These are phyloP conservation scores for Kalmanozyma brasiliensis DNA, from an alignment of 1,284 basidiomycete species.

Conservation along the genomic window DNA sequence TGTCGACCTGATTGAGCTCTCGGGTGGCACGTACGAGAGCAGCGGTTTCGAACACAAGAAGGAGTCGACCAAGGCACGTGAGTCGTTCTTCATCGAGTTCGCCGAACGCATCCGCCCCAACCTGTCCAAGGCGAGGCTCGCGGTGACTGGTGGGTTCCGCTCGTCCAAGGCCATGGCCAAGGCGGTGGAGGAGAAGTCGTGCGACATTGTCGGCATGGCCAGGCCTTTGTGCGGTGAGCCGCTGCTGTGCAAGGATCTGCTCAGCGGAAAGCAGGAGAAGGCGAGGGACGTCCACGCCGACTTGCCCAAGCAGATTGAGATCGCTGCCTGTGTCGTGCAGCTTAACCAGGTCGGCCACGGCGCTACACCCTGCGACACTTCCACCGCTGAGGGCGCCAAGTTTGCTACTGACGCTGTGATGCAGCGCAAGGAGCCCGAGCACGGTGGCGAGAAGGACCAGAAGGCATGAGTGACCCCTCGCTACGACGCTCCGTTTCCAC, in stretches of 20 bases:
- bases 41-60: conserved; percentile 72
- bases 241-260: conserved; percentile 43
- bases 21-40: conserved; percentile 85
- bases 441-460: conserved; percentile 45
- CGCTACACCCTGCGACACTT: conserved; percentile 25
- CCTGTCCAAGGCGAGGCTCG: conserved; percentile 71
- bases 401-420: conserved; percentile 30
- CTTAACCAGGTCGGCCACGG: conserved; percentile 36
- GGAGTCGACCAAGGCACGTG: conserved; percentile 69
- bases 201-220: conserved; percentile 51
- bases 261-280: conserved; percentile 33
- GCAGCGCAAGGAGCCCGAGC: conserved; percentile 26
- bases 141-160: conserved; percentile 83
- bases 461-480: conserved; percentile 16
- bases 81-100: conserved; percentile 69
- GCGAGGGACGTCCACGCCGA: conserved; percentile 32
- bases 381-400: conserved; percentile 52
- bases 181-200: conserved; percentile 68
- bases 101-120: conserved; percentile 67
- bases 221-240: conserved; percentile 46
- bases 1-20: conserved; percentile 85
- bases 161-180: conserved; percentile 74
- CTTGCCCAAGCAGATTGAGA: conserved; percentile 35
- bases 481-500: no score
- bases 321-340: conserved; percentile 46